Conservation (phyloP, 176 grass and related monocot genomes). For the Themeda triandra region DNA sequence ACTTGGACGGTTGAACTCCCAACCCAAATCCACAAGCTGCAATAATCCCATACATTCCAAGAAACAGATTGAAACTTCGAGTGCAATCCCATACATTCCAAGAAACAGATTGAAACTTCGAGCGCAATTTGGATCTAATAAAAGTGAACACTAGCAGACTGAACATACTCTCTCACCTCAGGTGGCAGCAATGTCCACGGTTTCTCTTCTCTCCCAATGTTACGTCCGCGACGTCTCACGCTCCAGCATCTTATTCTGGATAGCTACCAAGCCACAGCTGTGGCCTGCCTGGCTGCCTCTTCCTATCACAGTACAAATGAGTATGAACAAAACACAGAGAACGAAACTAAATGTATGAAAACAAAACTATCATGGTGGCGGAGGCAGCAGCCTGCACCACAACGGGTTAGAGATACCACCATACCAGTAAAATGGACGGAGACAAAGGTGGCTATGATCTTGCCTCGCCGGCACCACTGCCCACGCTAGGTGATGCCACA, state of each 20-base stretch:
- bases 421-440: background rate
- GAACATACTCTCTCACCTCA: background rate
- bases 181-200: background rate
- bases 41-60: background rate
- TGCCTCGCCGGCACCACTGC: background rate
- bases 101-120: background rate
- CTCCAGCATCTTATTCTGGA: background rate
- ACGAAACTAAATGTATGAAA: background rate
- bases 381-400: background rate
- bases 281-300: background rate
- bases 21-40: background rate
- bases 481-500: background rate
- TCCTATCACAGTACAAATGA: background rate
- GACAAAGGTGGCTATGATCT: background rate
- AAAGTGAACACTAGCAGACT: background rate
- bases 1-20: background rate
- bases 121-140: background rate
- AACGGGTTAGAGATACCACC: background rate
- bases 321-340: background rate
- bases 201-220: background rate
- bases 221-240: background rate
- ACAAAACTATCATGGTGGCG: background rate
- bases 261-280: background rate
- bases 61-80: background rate
- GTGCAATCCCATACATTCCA: background rate